Evolutionary conservation across 345 rosid species (phyloP).

Genomic region (Eucalyptus microcorys): DNA sequence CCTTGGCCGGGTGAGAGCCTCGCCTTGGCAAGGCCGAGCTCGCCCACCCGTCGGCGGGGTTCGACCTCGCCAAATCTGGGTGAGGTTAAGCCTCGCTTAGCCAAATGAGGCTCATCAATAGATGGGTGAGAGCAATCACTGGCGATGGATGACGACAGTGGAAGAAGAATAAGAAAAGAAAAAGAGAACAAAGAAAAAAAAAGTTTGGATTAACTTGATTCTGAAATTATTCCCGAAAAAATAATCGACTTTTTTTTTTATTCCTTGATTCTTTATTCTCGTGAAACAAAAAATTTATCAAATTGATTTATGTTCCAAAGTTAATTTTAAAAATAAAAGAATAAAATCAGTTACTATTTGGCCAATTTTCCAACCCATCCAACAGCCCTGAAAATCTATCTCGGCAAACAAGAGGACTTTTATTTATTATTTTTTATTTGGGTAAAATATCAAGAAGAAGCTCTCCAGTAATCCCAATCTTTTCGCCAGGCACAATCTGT

Average conservation of each 20-base stretch:
- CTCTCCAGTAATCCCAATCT: background rate
- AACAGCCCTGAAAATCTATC: background rate
- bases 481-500: background rate
- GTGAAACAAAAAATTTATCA: too few relatives aligned
- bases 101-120: fast-evolving
- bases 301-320: fast-evolving
- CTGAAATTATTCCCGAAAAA: fast-evolving
- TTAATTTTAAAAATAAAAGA: fast-evolving
- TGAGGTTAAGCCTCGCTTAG: too few relatives aligned
- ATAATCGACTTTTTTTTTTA: too few relatives aligned
- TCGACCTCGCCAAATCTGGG: fast-evolving
- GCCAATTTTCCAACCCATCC: too few relatives aligned
- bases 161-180: too few relatives aligned
- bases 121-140: too few relatives aligned
- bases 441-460: background rate
- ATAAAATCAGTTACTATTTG: too few relatives aligned
- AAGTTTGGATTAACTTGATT: fast-evolving
- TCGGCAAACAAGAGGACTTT: background rate
- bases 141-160: fast-evolving
- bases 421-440: background rate
- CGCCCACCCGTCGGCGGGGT: fast-evolving
- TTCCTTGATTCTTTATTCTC: fast-evolving
- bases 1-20: fast-evolving
- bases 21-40: fast-evolving
- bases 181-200: fast-evolving